Conservation (phyloP, 306 rosid species). For the Malus sieversii region DNA sequence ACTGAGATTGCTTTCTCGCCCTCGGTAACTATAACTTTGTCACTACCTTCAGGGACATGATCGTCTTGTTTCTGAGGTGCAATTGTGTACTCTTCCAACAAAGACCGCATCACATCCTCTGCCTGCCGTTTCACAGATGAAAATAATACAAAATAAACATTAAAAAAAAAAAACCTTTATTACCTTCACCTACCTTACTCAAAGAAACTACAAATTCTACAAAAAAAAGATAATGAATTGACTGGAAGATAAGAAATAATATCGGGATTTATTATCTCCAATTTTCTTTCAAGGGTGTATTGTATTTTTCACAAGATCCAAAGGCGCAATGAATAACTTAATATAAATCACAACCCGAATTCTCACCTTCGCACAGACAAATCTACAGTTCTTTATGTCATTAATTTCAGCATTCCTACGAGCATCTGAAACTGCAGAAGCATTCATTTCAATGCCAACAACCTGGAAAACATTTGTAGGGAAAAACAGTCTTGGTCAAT, state of each 20-base stretch:
- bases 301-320: background rate
- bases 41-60: conserved; percentile 21
- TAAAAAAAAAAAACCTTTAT: background rate
- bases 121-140: conserved; percentile 54
- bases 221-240: background rate
- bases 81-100: conserved; percentile 64
- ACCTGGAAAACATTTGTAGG: conserved; percentile 44
- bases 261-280: background rate
- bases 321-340: background rate
- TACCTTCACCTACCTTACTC: background rate
- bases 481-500: conserved; percentile 15
- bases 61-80: conserved; percentile 40
- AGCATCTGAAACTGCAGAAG: conserved; percentile 89
- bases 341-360: background rate
- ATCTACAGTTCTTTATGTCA: conserved; percentile 77
- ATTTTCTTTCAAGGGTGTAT: background rate
- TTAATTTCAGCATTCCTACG: conserved; percentile 84
- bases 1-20: conserved; percentile 17
- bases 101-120: conserved; percentile 85
- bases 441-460: conserved; percentile 94
- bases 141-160: conserved; percentile 11
- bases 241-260: background rate
- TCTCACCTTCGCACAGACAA: conserved; percentile 84
- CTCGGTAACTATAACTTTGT: conserved; percentile 17
- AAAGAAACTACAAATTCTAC: background rate